A percentile compares a stretch with the other conserved stretches of the same genome.
These are phyloP conservation scores for Gamarada debralockiae DNA, from an alignment of 495 filamentous ascomycete genomes.

Conservation along the genomic window DNA sequence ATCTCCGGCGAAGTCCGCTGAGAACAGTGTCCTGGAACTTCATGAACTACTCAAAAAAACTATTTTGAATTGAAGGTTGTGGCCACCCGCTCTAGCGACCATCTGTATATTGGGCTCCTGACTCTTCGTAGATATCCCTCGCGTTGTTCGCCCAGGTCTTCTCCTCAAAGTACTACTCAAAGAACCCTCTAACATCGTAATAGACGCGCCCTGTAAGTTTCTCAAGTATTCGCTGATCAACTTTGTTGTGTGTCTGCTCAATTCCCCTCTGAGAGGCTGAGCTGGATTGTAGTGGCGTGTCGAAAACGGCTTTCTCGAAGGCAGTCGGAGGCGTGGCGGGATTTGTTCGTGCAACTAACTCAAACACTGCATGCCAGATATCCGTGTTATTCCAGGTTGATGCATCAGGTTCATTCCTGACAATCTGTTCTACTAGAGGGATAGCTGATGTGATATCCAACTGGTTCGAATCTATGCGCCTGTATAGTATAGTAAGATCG, in stretches of 20 bases:
- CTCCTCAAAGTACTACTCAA: conserved; percentile 25
- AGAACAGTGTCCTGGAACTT: conserved; percentile 25
- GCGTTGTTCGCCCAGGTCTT: conserved; percentile 22
- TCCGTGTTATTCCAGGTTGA: too few species aligned
- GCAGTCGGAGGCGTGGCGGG: conserved; percentile 22
- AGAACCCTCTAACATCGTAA: conserved; percentile 24
- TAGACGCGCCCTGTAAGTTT: conserved; percentile 27
- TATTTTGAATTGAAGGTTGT: conserved; percentile 21
- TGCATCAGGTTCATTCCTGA: conserved; percentile 21
- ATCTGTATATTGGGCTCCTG: conserved; percentile 20
- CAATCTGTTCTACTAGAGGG: conserved; percentile 22
- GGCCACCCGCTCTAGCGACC: conserved; percentile 22
- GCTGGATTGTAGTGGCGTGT: conserved; percentile 29
- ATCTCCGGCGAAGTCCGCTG: conserved; percentile 22
- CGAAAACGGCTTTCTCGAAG: conserved; percentile 26
- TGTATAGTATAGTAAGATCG: too few species aligned
- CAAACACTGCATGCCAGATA: conserved; percentile 22
- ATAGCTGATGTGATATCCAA: conserved; percentile 19
- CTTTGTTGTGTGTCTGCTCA: conserved; percentile 29
- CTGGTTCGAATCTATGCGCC: too few species aligned
- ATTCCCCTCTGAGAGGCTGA: conserved; percentile 26
- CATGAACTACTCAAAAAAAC: conserved; percentile 23
- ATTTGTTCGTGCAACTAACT: conserved; percentile 19
- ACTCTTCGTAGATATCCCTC: conserved; percentile 24
- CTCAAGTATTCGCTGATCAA: conserved; percentile 27